These are phyloP conservation scores for Chalaropsis thielavioides DNA, from an alignment of 2,329 filamentous ascomycete species.

Conservation along the genomic window DNA sequence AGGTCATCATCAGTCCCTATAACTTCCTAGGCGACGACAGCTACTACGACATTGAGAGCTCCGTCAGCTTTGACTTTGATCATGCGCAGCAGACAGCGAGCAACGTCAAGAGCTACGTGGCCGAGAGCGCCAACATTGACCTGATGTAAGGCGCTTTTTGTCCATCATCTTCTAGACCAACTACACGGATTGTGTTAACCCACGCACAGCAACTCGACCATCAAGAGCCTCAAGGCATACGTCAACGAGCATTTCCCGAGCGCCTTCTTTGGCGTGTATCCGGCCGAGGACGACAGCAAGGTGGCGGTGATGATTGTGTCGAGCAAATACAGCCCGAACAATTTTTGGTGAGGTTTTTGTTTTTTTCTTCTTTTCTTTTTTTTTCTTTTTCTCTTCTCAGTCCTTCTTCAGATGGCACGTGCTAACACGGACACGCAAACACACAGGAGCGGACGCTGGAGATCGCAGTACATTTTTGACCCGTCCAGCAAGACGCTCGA, in stretches of 20 bases:
- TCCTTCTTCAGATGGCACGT: too few species aligned
- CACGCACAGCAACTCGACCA: slow-evolving; percentile 60
- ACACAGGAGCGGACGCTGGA: slow-evolving; percentile 88
- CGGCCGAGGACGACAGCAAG: slow-evolving; percentile 58
- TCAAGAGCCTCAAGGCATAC: slow-evolving; percentile 63
- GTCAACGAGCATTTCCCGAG: slow-evolving; percentile 79
- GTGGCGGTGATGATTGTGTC: slow-evolving; percentile 75
- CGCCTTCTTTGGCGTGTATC: slow-evolving; percentile 69
- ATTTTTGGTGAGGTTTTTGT: slow-evolving; percentile 60
- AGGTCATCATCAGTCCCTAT: slow-evolving; percentile 75
- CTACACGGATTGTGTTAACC: too few species aligned
- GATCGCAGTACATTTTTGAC: slow-evolving; percentile 68
- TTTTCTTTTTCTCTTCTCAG: too few species aligned
- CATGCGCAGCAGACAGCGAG: slow-evolving; percentile 75
- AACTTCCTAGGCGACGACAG: slow-evolving; percentile 66
- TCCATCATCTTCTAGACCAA: too few species aligned
- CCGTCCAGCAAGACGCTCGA: slow-evolving; percentile 53
- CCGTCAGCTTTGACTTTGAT: slow-evolving; percentile 78
- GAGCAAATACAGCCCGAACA: slow-evolving; percentile 95
- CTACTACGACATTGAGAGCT: slow-evolving; percentile 83
- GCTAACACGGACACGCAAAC: too few species aligned
- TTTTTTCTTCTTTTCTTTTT: too few species aligned
- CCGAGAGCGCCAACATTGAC: slow-evolving; percentile 64
- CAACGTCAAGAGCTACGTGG: slow-evolving; percentile 58
- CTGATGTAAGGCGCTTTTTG: slow-evolving; percentile 55